phyloP scores from a whole-genome alignment of 2,329 filamentous ascomycete genomes.

The Ophiostoma sp. region DNA sequence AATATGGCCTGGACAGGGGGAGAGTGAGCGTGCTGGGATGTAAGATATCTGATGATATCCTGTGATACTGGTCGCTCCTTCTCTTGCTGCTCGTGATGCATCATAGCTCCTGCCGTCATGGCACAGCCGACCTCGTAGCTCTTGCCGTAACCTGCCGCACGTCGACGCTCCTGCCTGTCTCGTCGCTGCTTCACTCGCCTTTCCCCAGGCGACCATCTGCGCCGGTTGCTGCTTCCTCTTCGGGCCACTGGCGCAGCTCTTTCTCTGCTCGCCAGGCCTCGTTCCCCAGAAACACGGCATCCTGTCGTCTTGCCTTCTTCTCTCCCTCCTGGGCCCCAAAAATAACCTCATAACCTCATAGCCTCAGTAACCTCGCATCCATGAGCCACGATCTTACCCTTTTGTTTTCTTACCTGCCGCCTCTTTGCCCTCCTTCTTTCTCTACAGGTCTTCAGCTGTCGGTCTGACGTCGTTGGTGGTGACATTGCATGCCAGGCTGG shows the following conservation, averaged over 20 bases:
- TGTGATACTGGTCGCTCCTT: not conserved
- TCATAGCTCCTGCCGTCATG: not conserved
- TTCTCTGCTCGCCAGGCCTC: not conserved
- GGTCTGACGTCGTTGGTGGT: constrained; percentile 2
- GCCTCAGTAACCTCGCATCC: not conserved
- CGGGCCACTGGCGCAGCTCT: not conserved
- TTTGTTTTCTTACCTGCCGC: constrained; percentile 12
- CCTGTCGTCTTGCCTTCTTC: not conserved
- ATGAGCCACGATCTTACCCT: constrained; percentile 1
- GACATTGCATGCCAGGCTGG: not conserved
- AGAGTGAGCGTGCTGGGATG: too few species aligned
- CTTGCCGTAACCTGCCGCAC: not conserved
- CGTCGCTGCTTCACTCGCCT: not conserved
- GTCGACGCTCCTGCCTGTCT: not conserved
- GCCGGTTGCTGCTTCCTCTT: constrained; percentile 5
- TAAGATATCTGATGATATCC: too few species aligned
- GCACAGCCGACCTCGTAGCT: not conserved
- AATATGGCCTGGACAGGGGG: too few species aligned
- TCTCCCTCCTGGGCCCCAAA: not conserved
- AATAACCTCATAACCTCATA: not conserved
- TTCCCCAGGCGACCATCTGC: constrained; percentile 5
- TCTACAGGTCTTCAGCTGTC: not conserved
- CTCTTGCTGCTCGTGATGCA: not conserved
- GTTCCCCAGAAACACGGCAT: not conserved
- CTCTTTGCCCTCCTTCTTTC: not conserved